These are phyloP conservation scores for Coccinonectria pachysandricola DNA, from an alignment of 2,329 filamentous ascomycete species.

Conservation along the genomic window DNA sequence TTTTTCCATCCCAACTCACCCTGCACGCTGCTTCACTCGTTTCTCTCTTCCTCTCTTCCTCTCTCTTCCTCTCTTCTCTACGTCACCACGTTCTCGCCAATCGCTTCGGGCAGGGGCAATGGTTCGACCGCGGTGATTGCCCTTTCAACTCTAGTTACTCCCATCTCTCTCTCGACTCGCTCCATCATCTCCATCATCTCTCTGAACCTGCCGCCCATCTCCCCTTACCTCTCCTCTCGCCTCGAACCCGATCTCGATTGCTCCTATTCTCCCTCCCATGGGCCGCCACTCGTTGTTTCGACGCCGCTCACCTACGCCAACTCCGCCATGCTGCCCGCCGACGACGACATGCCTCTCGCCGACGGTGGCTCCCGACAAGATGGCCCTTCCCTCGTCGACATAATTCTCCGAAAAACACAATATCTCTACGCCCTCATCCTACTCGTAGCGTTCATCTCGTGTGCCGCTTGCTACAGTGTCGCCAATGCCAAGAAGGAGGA, in stretches of 20 bases:
- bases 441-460: slow-evolving; percentile 39
- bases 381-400: slow-evolving; percentile 25
- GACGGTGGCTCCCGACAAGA: slow-evolving; percentile 14
- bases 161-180: slow-evolving; percentile 11
- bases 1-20: neutral
- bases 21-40: slow-evolving; percentile 15
- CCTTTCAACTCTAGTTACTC: slow-evolving; percentile 4
- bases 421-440: slow-evolving; percentile 43
- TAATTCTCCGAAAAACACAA: slow-evolving; percentile 35
- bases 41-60: slow-evolving; percentile 9
- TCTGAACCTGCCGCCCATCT: slow-evolving; percentile 8
- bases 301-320: slow-evolving; percentile 17
- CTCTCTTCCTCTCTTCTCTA: slow-evolving; percentile 2
- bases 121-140: slow-evolving; percentile 27
- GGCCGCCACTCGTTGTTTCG: slow-evolving; percentile 13
- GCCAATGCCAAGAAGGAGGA: slow-evolving; percentile 40
- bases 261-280: slow-evolving; percentile 8
- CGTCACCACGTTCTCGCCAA: slow-evolving; percentile 15
- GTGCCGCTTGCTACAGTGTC: slow-evolving; percentile 43
- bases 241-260: slow-evolving; percentile 1
- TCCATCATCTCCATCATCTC: too few relatives aligned
- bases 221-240: slow-evolving; percentile 5
- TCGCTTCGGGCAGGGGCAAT: slow-evolving; percentile 29
- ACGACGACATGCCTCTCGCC: slow-evolving; percentile 22
- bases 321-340: slow-evolving; percentile 25